Base-by-base conservation (phyloP, 305 asterid genomes). In the Andrographis paniculata region DNA sequence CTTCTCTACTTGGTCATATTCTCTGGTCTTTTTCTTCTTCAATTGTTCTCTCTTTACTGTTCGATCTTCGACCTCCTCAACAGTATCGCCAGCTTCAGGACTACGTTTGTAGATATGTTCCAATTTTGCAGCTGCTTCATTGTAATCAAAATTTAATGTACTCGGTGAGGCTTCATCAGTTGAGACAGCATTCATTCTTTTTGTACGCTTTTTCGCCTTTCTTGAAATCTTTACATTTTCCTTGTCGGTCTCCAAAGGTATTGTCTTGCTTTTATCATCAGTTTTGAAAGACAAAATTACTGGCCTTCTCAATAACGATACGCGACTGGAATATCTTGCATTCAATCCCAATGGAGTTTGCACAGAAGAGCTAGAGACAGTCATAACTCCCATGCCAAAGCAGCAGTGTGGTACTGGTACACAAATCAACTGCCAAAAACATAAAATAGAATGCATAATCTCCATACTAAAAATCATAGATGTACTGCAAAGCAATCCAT, bases 361-460 rank as follows among this genome's bases (percentile, higher is more conserved):
- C 38, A 80, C 73, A 40, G 80, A 75, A 50, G 91, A 80, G 63
- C 80, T 77, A 12, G 92, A 77, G 38, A 80, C 68, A 60, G 80
- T 77, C 75, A 80, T 79, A 69, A 69, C 86, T 72, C 86, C 92
- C 86, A 74, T 77, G 62, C 76, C 75, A 40, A 64, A 61, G 30
- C 59, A 27, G 61, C 44, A 28, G 35, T 21, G n/a, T n/a, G n/a
- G n/a, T n/a, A n/a, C n/a, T 20, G 27, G 45, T 37, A 19, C 31
- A 23, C 43, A 50, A 53, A 48, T 17, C 30, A 31, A 53, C 61
- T 58, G 38, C 38, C 40, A 38, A 47, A 31, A 39, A 16, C 43
- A 24, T 48, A 22, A 46, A 35, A 20, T 15, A 49, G n/a, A 53
- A n/a, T 20, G 16, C 10, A 17, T 1, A 12, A 19, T 9, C 8